Evolutionary conservation across 306 rosid species (phyloP).

Genomic region (Cucurbita ficifolia): DNA sequence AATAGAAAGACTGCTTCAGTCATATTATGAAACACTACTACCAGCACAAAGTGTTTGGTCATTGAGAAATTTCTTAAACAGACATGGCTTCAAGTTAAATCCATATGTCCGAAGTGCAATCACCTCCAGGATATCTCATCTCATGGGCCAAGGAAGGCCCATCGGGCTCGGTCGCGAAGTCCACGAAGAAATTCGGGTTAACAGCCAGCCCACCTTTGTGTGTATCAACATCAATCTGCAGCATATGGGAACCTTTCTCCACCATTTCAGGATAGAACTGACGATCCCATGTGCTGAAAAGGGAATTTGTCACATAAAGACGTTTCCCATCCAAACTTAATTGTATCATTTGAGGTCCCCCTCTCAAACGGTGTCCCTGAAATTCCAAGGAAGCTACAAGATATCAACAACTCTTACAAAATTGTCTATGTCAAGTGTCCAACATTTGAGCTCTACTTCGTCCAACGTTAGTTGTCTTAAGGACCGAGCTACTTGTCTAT

Average conservation of each 20-base stretch:
- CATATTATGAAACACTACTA: neutral
- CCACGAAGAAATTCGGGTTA: conserved; percentile 71
- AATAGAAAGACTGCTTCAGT: neutral
- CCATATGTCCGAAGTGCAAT: conserved; percentile 95
- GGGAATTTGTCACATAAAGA: conserved; percentile 77
- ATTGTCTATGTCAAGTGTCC: neutral
- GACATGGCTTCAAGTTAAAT: conserved; percentile 14
- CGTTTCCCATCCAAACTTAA: conserved; percentile 80
- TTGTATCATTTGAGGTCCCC: conserved; percentile 94
- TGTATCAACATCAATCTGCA: conserved; percentile 68
- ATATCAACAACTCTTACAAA: neutral
- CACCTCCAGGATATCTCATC: conserved; percentile 96
- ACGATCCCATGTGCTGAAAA: conserved; percentile 75
- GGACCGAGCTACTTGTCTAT: neutral
- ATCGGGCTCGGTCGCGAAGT: conserved; percentile 76
- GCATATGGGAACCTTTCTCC: conserved; percentile 68
- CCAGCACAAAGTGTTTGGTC: neutral
- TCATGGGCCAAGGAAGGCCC: conserved; percentile 97
- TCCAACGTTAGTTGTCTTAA: neutral
- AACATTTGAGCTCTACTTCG: neutral
- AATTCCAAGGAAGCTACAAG: neutral
- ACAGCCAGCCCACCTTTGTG: conserved; percentile 63
- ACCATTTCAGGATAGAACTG: conserved; percentile 67
- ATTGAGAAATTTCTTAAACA: neutral
- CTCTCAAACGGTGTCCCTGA: conserved; percentile 70